Percentiles rank a stretch among this genome's conserved stretches.
phyloP scores from a whole-genome alignment of 495 filamentous ascomycete species.

The Hypoxylon intermedium region DNA sequence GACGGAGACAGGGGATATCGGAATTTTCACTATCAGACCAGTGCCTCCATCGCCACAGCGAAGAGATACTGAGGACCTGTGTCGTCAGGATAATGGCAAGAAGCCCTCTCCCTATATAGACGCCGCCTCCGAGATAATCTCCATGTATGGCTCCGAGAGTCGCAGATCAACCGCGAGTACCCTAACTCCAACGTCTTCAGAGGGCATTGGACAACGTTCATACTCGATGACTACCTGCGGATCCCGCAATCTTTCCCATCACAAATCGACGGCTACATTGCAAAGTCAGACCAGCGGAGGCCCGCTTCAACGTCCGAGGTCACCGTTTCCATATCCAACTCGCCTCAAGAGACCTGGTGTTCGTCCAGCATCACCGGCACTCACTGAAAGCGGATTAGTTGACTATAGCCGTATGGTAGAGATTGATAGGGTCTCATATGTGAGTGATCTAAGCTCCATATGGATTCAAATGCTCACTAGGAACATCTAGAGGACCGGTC shows the following conservation, averaged over 20 bases:
- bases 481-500: slow-evolving; percentile 46
- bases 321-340: slow-evolving; percentile 70
- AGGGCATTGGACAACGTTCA: slow-evolving; percentile 56
- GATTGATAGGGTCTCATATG: slow-evolving; percentile 55
- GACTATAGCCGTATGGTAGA: slow-evolving; percentile 60
- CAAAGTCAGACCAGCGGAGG: slow-evolving; percentile 46
- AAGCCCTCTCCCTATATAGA: slow-evolving; percentile 53
- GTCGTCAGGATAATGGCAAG: slow-evolving; percentile 43
- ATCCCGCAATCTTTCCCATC: slow-evolving; percentile 57
- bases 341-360: slow-evolving; percentile 69
- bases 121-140: slow-evolving; percentile 54
- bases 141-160: slow-evolving; percentile 56
- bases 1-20: slow-evolving; percentile 73
- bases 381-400: slow-evolving; percentile 57
- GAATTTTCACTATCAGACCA: slow-evolving; percentile 63
- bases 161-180: slow-evolving; percentile 50
- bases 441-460: slow-evolving; percentile 32
- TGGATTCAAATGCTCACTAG: slow-evolving; percentile 15
- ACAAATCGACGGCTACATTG: slow-evolving; percentile 61
- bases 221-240: slow-evolving; percentile 66
- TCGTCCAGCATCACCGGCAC: slow-evolving; percentile 67
- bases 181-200: slow-evolving; percentile 45
- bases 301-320: slow-evolving; percentile 61
- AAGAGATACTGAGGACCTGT: slow-evolving; percentile 41
- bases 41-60: slow-evolving; percentile 49